Evolutionary conservation across 2,329 filamentous ascomycete species (phyloP).

Genomic region (Epichloe aotearoae): DNA sequence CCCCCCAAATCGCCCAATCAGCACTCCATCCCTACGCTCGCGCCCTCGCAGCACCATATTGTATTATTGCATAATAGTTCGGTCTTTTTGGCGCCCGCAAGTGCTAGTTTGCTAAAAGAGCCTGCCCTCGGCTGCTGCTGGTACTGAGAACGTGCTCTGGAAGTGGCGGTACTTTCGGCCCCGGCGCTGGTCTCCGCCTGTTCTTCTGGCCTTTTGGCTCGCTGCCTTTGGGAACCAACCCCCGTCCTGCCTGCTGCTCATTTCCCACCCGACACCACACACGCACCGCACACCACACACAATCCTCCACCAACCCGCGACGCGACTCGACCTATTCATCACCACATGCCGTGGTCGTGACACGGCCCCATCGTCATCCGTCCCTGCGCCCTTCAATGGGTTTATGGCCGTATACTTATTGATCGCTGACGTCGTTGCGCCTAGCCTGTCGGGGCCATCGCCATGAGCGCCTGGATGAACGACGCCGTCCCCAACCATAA

Average conservation of each 20-base stretch:
- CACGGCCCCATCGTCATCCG: conserved; percentile 32
- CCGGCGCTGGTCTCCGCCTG: conserved; percentile 2
- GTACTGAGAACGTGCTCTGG: not conserved
- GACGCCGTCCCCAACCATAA: conserved; percentile 57
- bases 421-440: conserved; percentile 31
- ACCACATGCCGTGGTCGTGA: conserved; percentile 28
- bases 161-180: not conserved
- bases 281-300: conserved; percentile 11
- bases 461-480: conserved; percentile 64
- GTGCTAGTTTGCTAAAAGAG: not conserved
- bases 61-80: not conserved
- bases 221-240: not conserved
- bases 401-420: conserved; percentile 24
- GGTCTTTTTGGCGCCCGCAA: not conserved
- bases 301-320: conserved; percentile 28
- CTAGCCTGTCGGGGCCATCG: conserved; percentile 33
- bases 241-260: conserved; percentile 9
- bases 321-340: conserved; percentile 27
- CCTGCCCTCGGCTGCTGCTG: not conserved
- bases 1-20: conserved; percentile 2
- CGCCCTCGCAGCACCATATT: not conserved
- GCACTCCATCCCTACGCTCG: not conserved
- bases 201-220: not conserved
- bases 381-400: conserved; percentile 26
- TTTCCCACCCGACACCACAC: conserved; percentile 19